phyloP scores from a whole-genome alignment of 1,284 basidiomycete species.

The Porodaedalea pini region DNA sequence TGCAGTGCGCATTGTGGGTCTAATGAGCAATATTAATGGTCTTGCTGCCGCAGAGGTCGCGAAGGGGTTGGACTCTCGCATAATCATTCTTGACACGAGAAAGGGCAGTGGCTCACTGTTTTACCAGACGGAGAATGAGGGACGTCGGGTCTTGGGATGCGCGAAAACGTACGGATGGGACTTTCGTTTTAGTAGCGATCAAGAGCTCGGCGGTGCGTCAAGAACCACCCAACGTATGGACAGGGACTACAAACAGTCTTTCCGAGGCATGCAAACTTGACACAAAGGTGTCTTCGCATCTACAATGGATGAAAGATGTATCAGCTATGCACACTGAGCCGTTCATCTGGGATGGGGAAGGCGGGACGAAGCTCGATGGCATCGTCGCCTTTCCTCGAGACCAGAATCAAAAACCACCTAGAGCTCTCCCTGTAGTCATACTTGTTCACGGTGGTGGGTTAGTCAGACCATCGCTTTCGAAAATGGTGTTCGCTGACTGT shows the following conservation, averaged over 20 bases:
- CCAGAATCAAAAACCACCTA: background rate
- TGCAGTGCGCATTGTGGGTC: background rate
- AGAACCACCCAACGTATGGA: conserved; percentile 22
- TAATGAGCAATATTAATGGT: conserved; percentile 13
- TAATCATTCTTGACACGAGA: too few species aligned
- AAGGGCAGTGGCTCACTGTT: too few species aligned
- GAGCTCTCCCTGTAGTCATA: conserved; percentile 20
- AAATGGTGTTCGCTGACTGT: background rate
- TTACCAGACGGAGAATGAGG: conserved; percentile 5
- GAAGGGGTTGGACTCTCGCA: too few species aligned
- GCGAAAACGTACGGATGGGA: conserved; percentile 14
- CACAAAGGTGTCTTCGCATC: conserved; percentile 23
- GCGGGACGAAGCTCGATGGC: conserved; percentile 20
- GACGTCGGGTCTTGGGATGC: conserved; percentile 14
- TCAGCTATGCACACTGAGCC: conserved; percentile 7
- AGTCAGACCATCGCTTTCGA: background rate
- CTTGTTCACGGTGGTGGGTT: conserved; percentile 22
- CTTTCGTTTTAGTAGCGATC: conserved; percentile 17
- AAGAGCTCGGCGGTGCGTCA: conserved; percentile 19
- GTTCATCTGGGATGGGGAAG: conserved; percentile 18
- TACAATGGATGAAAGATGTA: conserved; percentile 14
- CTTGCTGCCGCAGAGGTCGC: too few species aligned
- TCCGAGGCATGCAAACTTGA: background rate
- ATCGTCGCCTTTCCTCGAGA: conserved; percentile 10
- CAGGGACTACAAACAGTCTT: conserved; percentile 6